These are phyloP conservation scores for Zygosaccharomyces pseudorouxii DNA, from an alignment of 805 yeast species.

Conservation along the genomic window DNA sequence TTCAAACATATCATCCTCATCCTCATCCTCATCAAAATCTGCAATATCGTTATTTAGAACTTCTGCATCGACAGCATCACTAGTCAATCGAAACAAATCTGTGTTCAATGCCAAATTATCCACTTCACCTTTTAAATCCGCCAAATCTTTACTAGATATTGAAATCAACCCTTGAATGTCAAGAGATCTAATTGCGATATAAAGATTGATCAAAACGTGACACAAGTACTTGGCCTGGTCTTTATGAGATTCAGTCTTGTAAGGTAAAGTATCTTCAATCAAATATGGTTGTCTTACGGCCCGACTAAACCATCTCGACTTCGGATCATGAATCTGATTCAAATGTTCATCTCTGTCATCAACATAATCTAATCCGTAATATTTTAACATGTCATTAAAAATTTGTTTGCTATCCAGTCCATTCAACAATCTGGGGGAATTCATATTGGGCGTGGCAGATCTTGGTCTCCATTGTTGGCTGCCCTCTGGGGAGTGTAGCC, in stretches of 20 bases:
- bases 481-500: constrained; percentile 11
- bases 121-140: constrained; percentile 38
- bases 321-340: constrained; percentile 29
- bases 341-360: constrained; percentile 36
- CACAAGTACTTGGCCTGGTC: constrained; percentile 72
- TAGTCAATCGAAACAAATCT: constrained; percentile 38
- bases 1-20: constrained; percentile 40
- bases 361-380: constrained; percentile 52
- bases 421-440: constrained; percentile 17
- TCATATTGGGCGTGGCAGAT: constrained; percentile 26
- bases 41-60: constrained; percentile 32
- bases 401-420: constrained; percentile 25
- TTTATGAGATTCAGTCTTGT: constrained; percentile 58
- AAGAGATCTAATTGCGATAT: constrained; percentile 67
- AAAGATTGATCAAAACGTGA: constrained; percentile 75
- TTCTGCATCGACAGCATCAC: constrained; percentile 12
- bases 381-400: constrained; percentile 32
- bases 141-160: constrained; percentile 64
- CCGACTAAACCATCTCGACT: constrained; percentile 40
- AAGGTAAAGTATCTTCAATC: constrained; percentile 55
- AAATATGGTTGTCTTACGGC: constrained; percentile 33
- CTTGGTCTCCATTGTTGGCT: constrained; percentile 11
- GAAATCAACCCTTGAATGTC: constrained; percentile 69
- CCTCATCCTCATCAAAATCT: constrained; percentile 39
- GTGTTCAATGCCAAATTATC: constrained; percentile 52